A percentile compares a stretch with the other conserved stretches of the same genome.
Evolutionary conservation across 2,329 filamentous ascomycete species (phyloP).

Genomic region (Neophaeococcomyces mojaviensis): DNA sequence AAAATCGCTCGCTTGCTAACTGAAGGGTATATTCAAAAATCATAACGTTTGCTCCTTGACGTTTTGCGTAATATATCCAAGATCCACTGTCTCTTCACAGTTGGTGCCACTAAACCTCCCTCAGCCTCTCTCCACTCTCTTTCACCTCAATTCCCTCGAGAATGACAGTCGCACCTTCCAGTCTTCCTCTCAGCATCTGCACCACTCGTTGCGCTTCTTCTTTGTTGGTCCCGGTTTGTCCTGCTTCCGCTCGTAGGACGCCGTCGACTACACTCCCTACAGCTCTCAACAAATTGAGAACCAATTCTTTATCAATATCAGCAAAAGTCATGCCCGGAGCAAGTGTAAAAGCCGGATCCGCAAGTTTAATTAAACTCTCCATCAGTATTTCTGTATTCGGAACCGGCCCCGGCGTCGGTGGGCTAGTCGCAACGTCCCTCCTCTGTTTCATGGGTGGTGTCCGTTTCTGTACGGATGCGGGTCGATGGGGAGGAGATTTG

Average conservation of each 20-base stretch:
- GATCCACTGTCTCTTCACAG: no score
- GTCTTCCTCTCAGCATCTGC: constrained; percentile 58
- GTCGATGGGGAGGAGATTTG: background rate
- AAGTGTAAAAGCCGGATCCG: constrained; percentile 20
- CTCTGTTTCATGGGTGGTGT: background rate
- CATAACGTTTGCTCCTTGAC: no score
- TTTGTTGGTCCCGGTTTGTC: constrained; percentile 52
- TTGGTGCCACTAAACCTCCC: background rate
- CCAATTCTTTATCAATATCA: constrained; percentile 48
- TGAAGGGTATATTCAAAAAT: no score
- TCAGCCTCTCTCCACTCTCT: background rate
- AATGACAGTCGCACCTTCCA: constrained; percentile 57
- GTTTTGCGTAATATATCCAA: no score
- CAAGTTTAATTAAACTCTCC: constrained; percentile 23
- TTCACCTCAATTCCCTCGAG: background rate
- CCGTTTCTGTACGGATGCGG: constrained; percentile 3
- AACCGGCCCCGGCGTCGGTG: background rate
- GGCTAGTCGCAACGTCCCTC: constrained; percentile 12
- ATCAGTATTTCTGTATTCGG: constrained; percentile 22
- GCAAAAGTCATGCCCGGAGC: constrained; percentile 22
- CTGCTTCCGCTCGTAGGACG: constrained; percentile 33
- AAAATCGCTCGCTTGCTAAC: no score
- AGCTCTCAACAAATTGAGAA: constrained; percentile 48
- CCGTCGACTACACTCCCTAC: constrained; percentile 47
- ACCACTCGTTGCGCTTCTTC: constrained; percentile 52